These are phyloP conservation scores for Areca catechu DNA, from an alignment of 176 grass and related monocot species.

Conservation along the genomic window DNA sequence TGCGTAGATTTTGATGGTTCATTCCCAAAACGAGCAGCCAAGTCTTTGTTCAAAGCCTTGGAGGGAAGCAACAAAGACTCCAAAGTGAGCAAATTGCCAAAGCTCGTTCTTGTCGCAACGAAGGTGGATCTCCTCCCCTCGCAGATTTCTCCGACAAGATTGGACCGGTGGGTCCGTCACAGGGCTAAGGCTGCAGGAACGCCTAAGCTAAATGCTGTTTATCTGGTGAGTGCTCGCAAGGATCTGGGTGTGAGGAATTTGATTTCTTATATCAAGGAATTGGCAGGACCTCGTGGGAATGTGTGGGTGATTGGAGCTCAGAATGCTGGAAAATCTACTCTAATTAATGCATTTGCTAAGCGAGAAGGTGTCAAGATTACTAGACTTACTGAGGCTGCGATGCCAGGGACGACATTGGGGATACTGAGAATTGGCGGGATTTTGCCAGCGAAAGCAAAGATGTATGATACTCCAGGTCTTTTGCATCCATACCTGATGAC, in stretches of 20 bases:
- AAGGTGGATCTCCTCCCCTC: slow-evolving; percentile 80
- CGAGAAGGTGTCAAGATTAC: slow-evolving; percentile 64
- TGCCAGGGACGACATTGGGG: slow-evolving; percentile 81
- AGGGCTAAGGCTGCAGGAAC: slow-evolving; percentile 73
- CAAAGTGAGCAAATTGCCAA: slow-evolving; percentile 54
- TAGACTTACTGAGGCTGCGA: slow-evolving; percentile 70
- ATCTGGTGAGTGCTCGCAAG: slow-evolving; percentile 65
- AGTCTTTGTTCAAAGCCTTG: slow-evolving; percentile 69
- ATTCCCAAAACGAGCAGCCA: slow-evolving; percentile 65
- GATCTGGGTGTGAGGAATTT: slow-evolving; percentile 85
- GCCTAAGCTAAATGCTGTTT: slow-evolving; percentile 69
- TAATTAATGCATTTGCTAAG: slow-evolving; percentile 90
- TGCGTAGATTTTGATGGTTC: slow-evolving; percentile 90
- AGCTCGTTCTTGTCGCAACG: slow-evolving; percentile 69
- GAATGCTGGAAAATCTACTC: slow-evolving; percentile 91
- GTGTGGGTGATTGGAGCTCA: slow-evolving; percentile 96
- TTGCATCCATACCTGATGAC: slow-evolving; percentile 73
- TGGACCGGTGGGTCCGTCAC: slow-evolving; percentile 71
- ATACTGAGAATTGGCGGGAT: slow-evolving; percentile 72
- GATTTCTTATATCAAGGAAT: slow-evolving; percentile 64
- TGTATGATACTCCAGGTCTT: slow-evolving; percentile 94
- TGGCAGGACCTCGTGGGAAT: slow-evolving; percentile 74
- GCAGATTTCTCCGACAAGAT: slow-evolving; percentile 59
- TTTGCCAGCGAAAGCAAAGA: slow-evolving; percentile 89
- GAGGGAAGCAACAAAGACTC: slow-evolving; percentile 38